These are phyloP conservation scores for Russula compacta DNA, from an alignment of 768 basidiomycete species.

Conservation along the genomic window DNA sequence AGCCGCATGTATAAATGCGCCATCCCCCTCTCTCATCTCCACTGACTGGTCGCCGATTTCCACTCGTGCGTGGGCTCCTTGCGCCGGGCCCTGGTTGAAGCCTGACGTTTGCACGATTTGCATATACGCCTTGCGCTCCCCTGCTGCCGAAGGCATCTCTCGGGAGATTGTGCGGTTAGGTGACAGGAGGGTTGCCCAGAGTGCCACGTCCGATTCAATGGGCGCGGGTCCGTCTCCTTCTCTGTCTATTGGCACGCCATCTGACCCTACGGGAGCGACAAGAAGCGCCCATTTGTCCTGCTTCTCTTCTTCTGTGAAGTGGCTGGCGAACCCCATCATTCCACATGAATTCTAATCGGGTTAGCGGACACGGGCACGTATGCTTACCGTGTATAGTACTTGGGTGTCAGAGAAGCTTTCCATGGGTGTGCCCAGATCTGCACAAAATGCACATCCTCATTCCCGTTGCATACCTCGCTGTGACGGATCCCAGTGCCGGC, in stretches of 20 bases:
- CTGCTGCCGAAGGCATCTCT: constrained; percentile 29
- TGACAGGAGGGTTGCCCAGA: constrained; percentile 71
- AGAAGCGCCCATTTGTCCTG: constrained; percentile 44
- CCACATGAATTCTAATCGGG: neutral
- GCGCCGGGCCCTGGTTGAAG: constrained; percentile 51
- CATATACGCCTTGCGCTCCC: constrained; percentile 58
- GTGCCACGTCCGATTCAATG: constrained; percentile 54
- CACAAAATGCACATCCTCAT: constrained; percentile 45
- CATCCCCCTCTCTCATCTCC: constrained; percentile 79
- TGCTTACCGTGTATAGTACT: constrained; percentile 71
- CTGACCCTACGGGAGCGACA: constrained; percentile 56
- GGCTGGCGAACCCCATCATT: constrained; percentile 24
- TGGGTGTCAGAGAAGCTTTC: constrained; percentile 45
- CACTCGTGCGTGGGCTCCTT: constrained; percentile 52
- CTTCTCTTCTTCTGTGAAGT: constrained; percentile 47
- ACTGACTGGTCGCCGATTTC: constrained; percentile 33
- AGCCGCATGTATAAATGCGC: constrained; percentile 58
- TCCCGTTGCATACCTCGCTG: constrained; percentile 52
- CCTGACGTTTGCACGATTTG: constrained; percentile 84
- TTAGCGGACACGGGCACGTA: neutral
- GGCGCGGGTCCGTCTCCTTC: constrained; percentile 77
- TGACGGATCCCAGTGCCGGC: constrained; percentile 90
- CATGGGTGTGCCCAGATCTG: constrained; percentile 63
- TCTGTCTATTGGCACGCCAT: constrained; percentile 48
- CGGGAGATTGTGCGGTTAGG: constrained; percentile 45